These are phyloP conservation scores for Aspergillus affinis DNA, from an alignment of 495 filamentous ascomycete species.

Conservation along the genomic window DNA sequence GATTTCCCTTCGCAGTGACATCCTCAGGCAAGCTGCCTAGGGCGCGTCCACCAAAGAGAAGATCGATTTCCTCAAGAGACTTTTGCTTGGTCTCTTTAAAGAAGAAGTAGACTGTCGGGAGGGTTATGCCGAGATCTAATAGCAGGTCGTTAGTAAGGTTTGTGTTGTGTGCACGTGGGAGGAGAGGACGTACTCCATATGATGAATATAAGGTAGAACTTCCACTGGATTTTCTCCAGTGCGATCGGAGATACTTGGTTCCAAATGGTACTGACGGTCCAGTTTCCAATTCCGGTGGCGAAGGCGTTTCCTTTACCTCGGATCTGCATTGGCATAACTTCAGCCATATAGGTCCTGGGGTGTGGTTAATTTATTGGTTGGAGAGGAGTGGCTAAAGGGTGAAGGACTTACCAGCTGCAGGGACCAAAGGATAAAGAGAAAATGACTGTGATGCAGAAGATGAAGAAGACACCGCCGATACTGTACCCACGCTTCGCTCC, in stretches of 20 bases:
- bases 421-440: conserved; percentile 50
- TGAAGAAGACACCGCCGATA: conserved; percentile 49
- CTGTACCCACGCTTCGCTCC: conserved; percentile 34
- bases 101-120: conserved; percentile 49
- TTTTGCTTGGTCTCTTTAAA: conserved; percentile 58
- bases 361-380: not conserved
- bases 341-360: conserved; percentile 45
- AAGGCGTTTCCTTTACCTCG: conserved; percentile 49
- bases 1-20: conserved; percentile 21
- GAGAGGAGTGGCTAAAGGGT: not conserved
- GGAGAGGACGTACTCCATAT: conserved; percentile 32
- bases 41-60: conserved; percentile 51
- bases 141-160: conserved; percentile 15
- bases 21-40: conserved; percentile 44
- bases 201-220: conserved; percentile 49
- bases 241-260: conserved; percentile 51
- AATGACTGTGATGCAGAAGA: conserved; percentile 48
- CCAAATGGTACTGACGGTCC: conserved; percentile 51
- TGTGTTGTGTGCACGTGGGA: not conserved
- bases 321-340: conserved; percentile 53
- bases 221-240: conserved; percentile 42
- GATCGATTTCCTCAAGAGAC: conserved; percentile 56
- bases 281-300: conserved; percentile 49
- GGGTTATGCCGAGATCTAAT: conserved; percentile 33
- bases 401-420: conserved; percentile 38